Evolutionary conservation across 1,284 basidiomycete species (phyloP).

Genomic region (Retiboletus flavoniger): DNA sequence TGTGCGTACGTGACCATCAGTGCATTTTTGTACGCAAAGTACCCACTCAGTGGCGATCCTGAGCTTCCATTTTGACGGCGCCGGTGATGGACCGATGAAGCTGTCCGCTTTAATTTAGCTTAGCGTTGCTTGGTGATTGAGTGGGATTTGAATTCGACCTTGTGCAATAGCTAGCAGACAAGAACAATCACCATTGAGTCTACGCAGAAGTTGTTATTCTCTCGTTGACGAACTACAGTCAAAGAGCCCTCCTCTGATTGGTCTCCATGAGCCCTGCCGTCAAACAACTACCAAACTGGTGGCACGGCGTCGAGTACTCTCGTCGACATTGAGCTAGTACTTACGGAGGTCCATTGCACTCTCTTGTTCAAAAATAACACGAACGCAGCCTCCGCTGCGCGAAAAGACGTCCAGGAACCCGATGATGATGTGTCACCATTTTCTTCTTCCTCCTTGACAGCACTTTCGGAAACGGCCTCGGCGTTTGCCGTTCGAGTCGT

Average conservation of each 20-base stretch:
- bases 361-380: not conserved
- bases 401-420: not conserved
- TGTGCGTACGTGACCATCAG: conserved; percentile 12
- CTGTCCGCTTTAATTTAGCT: conserved; percentile 11
- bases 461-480: not conserved
- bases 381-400: not conserved
- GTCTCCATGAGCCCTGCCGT: conserved; percentile 1
- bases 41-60: not conserved
- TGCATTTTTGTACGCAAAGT: not conserved
- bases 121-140: not conserved
- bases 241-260: conserved; percentile 4
- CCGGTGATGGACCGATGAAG: conserved; percentile 2
- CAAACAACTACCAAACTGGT: not conserved
- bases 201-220: not conserved
- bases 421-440: not conserved
- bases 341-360: not conserved
- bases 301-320: not conserved
- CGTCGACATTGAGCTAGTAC: not conserved
- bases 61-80: conserved; percentile 21
- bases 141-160: conserved; percentile 7
- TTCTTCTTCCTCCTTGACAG: not conserved
- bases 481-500: not conserved
- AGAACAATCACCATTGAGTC: not conserved
- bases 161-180: not conserved
- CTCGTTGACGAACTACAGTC: not conserved